A percentile compares a stretch with the other conserved stretches of the same genome.
Evolutionary conservation across 176 grass and related monocot species (phyloP).

Genomic region (Puya raimondii): DNA sequence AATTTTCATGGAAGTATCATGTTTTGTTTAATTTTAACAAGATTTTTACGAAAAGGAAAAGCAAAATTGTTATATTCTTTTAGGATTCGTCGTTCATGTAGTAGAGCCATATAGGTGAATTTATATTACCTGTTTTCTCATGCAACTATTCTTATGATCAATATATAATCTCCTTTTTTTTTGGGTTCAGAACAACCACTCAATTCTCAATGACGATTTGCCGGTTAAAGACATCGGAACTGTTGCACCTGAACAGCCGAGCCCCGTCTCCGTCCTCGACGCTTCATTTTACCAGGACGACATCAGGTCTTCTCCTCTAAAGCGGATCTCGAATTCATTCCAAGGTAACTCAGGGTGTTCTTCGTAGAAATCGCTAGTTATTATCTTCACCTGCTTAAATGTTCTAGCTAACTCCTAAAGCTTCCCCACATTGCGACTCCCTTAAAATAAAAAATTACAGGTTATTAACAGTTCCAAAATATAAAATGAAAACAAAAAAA

Average conservation of each 20-base stretch:
- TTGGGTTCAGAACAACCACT: slow-evolving; percentile 26
- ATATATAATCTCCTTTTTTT: background rate
- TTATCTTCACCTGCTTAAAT: background rate
- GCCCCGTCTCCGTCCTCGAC: slow-evolving; percentile 81
- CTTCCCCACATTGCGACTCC: too few species aligned
- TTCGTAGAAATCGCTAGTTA: background rate
- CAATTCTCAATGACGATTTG: slow-evolving; percentile 15
- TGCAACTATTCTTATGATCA: background rate
- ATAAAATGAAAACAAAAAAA: too few species aligned
- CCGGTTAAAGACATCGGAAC: slow-evolving; percentile 21
- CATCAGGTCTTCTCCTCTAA: slow-evolving; percentile 17
- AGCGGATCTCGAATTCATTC: slow-evolving; percentile 53
- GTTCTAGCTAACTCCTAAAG: too few species aligned
- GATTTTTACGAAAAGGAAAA: background rate
- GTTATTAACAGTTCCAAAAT: too few species aligned
- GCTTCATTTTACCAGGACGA: slow-evolving; percentile 57
- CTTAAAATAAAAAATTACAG: too few species aligned
- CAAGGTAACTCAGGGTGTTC: slow-evolving; percentile 48
- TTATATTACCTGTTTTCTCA: background rate
- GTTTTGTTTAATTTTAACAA: background rate
- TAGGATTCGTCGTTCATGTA: too few species aligned
- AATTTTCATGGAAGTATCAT: background rate
- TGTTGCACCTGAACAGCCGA: slow-evolving; percentile 26
- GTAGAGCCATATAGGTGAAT: too few species aligned
- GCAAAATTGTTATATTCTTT: background rate